A percentile compares a stretch with the other conserved stretches of the same genome.
Conservation (phyloP, 1,284 basidiomycete genomes). For the Pisolithus thermaeus region DNA sequence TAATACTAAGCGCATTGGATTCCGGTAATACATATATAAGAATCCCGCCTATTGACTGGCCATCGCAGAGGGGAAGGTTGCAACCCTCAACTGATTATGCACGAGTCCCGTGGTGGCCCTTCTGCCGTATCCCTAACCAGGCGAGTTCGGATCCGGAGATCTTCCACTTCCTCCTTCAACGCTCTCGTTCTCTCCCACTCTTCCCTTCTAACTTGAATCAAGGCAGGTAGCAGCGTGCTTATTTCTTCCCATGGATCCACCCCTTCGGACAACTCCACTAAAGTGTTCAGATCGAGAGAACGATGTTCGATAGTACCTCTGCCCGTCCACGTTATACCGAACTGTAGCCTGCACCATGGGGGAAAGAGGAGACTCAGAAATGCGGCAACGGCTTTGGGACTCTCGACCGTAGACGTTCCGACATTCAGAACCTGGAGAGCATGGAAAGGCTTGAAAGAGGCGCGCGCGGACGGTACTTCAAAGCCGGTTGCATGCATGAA, state of each 20-base stretch:
- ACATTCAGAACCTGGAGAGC: constrained; percentile 36
- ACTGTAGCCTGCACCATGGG: constrained; percentile 32
- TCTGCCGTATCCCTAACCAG: constrained; percentile 32
- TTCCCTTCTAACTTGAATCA: constrained; percentile 39
- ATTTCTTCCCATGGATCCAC: constrained; percentile 39
- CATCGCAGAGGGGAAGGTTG: too few relatives aligned
- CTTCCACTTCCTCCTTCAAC: constrained; percentile 42
- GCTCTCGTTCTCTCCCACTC: constrained; percentile 35
- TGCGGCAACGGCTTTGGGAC: constrained; percentile 38
- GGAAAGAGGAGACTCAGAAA: constrained; percentile 46
- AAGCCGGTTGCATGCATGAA: constrained; percentile 35
- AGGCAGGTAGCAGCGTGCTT: constrained; percentile 36
- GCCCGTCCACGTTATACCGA: constrained; percentile 33
- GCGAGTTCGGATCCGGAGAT: constrained; percentile 39
- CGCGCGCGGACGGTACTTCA: background rate
- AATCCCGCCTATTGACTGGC: too few relatives aligned
- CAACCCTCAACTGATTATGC: background rate
- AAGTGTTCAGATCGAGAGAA: constrained; percentile 18
- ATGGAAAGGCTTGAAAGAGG: constrained; percentile 24
- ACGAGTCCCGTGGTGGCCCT: constrained; percentile 1
- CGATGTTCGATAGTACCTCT: constrained; percentile 4
- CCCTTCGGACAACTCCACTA: constrained; percentile 21
- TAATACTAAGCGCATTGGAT: too few relatives aligned
- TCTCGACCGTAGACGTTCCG: constrained; percentile 41
- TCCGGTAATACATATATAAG: too few relatives aligned